Percentiles rank a stretch among this genome's conserved stretches.
Conservation (phyloP, 305 asterid genomes). For the Petunia hybrid region DNA sequence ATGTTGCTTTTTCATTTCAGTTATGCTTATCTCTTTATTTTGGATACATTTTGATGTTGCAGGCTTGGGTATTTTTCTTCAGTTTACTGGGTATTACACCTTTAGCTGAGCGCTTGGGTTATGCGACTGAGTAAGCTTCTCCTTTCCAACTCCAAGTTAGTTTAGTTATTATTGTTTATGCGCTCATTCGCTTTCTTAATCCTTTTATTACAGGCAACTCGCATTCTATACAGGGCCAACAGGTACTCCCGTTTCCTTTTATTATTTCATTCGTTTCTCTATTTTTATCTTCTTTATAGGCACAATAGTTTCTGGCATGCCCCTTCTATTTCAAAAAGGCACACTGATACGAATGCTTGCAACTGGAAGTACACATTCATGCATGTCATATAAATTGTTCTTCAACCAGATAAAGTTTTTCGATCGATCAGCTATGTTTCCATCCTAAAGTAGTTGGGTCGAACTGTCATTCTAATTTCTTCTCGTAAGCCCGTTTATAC, state of each 20-base stretch:
- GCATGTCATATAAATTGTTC: neutral
- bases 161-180: slow-evolving; percentile 19
- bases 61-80: slow-evolving; percentile 96
- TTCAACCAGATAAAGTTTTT: neutral
- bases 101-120: slow-evolving; percentile 96
- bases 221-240: slow-evolving; percentile 86
- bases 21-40: slow-evolving; percentile 18
- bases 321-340: neutral
- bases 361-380: neutral
- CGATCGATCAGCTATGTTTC: neutral
- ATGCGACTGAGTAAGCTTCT: slow-evolving; percentile 86
- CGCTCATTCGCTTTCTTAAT: slow-evolving; percentile 13
- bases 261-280: slow-evolving; percentile 14
- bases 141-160: slow-evolving; percentile 6
- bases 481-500: neutral
- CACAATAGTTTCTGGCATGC: slow-evolving; percentile 15
- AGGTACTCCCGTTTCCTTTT: slow-evolving; percentile 51
- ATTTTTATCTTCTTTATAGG: slow-evolving; percentile 25
- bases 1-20: neutral
- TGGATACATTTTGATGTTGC: slow-evolving; percentile 29
- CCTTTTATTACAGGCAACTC: slow-evolving; percentile 73
- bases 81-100: slow-evolving; percentile 90
- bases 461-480: neutral
- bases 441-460: slow-evolving; percentile 4
- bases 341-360: neutral